These are phyloP conservation scores for Phytophthora sojae DNA, from an alignment of 352 stramenopile species.

Conservation along the genomic window DNA sequence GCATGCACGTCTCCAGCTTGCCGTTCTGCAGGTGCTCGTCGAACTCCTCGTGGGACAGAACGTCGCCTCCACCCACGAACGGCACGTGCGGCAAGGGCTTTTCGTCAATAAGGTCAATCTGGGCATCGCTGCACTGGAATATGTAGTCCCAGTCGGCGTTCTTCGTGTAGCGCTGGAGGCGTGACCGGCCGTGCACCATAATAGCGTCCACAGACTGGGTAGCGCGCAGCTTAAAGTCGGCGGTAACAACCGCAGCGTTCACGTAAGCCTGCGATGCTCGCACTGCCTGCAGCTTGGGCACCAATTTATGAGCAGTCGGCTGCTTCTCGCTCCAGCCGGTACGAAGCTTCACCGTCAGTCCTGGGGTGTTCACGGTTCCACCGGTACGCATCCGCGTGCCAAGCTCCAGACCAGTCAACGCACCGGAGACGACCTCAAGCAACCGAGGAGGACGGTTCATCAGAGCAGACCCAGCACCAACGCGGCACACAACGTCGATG, in stretches of 20 bases:
- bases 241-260: conserved; percentile 78
- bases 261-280: conserved; percentile 71
- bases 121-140: conserved; percentile 83
- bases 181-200: conserved; percentile 96
- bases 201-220: conserved; percentile 77
- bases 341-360: conserved; percentile 98
- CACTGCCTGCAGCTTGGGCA: conserved; percentile 90
- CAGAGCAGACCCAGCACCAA: conserved; percentile 92
- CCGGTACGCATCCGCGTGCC: conserved; percentile 49
- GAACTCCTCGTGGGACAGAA: conserved; percentile 89
- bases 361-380: conserved; percentile 46
- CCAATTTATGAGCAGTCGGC: conserved; percentile 94
- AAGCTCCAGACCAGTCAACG: conserved; percentile 87
- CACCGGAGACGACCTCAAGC: conserved; percentile 88
- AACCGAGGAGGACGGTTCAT: conserved; percentile 95
- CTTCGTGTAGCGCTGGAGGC: conserved; percentile 98
- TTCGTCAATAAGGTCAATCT: conserved; percentile 29
- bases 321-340: conserved; percentile 97
- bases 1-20: conserved; percentile 91
- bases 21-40: conserved; percentile 83
- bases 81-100: conserved; percentile 56
- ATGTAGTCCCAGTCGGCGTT: conserved; percentile 99
- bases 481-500: conserved; percentile 95
- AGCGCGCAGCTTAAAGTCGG: conserved; percentile 75
- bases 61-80: conserved; percentile 94